Percentiles rank a stretch among this genome's conserved stretches.
These are phyloP conservation scores for Dryas drummondii DNA, from an alignment of 306 rosid genomes.

Conservation along the genomic window DNA sequence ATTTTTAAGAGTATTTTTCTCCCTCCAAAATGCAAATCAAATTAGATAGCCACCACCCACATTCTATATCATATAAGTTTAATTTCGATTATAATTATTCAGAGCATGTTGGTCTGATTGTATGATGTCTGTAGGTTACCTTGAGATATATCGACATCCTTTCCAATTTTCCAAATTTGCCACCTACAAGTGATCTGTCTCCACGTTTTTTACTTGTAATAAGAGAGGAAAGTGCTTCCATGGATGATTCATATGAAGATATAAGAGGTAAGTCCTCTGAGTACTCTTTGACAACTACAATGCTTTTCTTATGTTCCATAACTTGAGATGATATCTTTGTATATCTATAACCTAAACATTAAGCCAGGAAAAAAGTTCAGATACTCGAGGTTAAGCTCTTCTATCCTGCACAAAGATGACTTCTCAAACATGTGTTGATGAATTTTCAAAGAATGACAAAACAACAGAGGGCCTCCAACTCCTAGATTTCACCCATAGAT, in stretches of 20 bases:
- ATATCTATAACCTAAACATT: slow-evolving; percentile 36
- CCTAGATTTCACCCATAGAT: background rate
- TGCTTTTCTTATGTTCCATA: slow-evolving; percentile 30
- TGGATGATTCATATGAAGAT: slow-evolving; percentile 55
- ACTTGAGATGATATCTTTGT: slow-evolving; percentile 34
- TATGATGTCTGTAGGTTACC: slow-evolving; percentile 32
- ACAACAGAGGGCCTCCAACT: background rate
- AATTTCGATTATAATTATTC: background rate
- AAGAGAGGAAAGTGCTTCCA: slow-evolving; percentile 78
- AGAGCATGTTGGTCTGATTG: slow-evolving; percentile 2
- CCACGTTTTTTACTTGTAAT: slow-evolving; percentile 61
- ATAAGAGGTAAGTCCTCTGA: slow-evolving; percentile 22
- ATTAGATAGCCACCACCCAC: background rate
- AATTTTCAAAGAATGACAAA: background rate
- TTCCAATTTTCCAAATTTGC: slow-evolving; percentile 40
- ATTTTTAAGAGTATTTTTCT: background rate
- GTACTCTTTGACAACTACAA: slow-evolving; percentile 32
- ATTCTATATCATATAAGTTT: background rate
- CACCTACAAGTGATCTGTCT: slow-evolving; percentile 32
- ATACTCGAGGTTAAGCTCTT: slow-evolving; percentile 20
- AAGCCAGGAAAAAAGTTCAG: slow-evolving; percentile 25
- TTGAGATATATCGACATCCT: slow-evolving; percentile 59
- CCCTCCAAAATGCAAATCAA: background rate
- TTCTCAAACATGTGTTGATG: background rate
- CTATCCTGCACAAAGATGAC: background rate